Evolutionary conservation across 345 rosid species (phyloP).

Genomic region (Geranium brycei): DNA sequence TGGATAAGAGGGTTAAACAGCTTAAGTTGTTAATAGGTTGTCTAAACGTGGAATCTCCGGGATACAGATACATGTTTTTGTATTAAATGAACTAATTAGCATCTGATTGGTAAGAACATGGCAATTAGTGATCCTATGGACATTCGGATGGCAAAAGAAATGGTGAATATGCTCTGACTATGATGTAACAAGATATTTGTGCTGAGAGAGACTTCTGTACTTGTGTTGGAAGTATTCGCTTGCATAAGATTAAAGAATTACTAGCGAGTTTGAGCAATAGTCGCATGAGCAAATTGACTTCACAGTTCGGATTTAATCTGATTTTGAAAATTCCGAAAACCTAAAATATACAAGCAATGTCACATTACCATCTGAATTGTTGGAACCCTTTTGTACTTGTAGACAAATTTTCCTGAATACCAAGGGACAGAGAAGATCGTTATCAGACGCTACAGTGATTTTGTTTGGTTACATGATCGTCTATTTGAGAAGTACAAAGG

Average conservation of each 20-base stretch:
- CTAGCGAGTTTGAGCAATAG: too few species aligned
- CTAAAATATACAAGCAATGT: not conserved
- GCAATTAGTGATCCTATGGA: not conserved
- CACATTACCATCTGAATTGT: not conserved
- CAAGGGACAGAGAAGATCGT: slow-evolving; percentile 94
- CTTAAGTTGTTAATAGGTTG: not conserved
- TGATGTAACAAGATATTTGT: not conserved
- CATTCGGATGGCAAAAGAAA: not conserved
- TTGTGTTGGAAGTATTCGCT: not conserved
- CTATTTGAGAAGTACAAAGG: slow-evolving; percentile 85
- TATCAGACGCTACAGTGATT: slow-evolving; percentile 87
- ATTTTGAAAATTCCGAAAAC: not conserved
- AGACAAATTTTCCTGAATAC: slow-evolving; percentile 80
- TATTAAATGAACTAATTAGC: not conserved
- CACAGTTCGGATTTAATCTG: not conserved
- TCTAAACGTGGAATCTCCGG: not conserved
- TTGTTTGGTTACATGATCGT: slow-evolving; percentile 84
- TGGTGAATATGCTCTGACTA: not conserved
- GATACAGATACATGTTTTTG: not conserved
- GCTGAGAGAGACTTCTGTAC: too few species aligned
- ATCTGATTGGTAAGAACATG: not conserved
- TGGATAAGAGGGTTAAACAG: not conserved
- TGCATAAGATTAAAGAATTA: not conserved
- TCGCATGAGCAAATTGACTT: too few species aligned
- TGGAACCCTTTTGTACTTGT: slow-evolving; percentile 15